Conservation (phyloP, 257 asterid species). For the Echium plantagineum region DNA sequence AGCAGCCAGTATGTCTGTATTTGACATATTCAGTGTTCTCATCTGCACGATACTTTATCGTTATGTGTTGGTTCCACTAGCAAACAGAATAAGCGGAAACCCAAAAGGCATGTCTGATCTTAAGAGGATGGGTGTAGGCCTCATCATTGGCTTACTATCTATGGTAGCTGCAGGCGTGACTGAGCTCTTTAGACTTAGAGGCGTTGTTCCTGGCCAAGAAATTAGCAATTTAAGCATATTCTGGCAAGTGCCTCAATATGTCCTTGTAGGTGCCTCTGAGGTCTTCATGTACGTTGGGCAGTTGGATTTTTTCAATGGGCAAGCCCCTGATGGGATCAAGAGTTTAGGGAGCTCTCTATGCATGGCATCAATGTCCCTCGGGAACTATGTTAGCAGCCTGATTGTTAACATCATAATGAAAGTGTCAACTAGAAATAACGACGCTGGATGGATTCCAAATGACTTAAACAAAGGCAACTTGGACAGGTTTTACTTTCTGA, state of each 20-base stretch:
- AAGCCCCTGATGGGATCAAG: slow-evolving; percentile 79
- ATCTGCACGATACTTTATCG: slow-evolving; percentile 48
- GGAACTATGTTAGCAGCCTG: slow-evolving; percentile 61
- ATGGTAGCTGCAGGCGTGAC: slow-evolving; percentile 62
- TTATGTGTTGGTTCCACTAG: slow-evolving; percentile 39
- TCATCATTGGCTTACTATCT: slow-evolving; percentile 49
- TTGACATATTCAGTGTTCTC: slow-evolving; percentile 63
- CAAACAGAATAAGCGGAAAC: slow-evolving; percentile 27
- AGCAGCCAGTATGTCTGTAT: slow-evolving; percentile 75
- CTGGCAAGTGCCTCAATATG: slow-evolving; percentile 74
- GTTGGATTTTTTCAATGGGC: slow-evolving; percentile 59
- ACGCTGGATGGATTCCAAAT: slow-evolving; percentile 64
- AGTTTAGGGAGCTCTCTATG: slow-evolving; percentile 71
- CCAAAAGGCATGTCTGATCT: slow-evolving; percentile 63
- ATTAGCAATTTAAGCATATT: slow-evolving; percentile 39
- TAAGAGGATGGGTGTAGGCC: slow-evolving; percentile 79
- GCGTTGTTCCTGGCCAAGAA: slow-evolving; percentile 19
- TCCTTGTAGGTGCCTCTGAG: slow-evolving; percentile 69
- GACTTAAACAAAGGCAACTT: slow-evolving; percentile 47
- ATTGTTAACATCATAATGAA: slow-evolving; percentile 52
- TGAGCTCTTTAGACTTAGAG: slow-evolving; percentile 32
- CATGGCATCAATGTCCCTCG: slow-evolving; percentile 72
- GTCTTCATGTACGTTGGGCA: slow-evolving; percentile 82
- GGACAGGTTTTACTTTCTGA: slow-evolving; percentile 52
- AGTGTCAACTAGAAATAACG: slow-evolving; percentile 24